These are phyloP conservation scores for Haberlea rhodopensis DNA, from an alignment of 257 asterid species.

Conservation along the genomic window DNA sequence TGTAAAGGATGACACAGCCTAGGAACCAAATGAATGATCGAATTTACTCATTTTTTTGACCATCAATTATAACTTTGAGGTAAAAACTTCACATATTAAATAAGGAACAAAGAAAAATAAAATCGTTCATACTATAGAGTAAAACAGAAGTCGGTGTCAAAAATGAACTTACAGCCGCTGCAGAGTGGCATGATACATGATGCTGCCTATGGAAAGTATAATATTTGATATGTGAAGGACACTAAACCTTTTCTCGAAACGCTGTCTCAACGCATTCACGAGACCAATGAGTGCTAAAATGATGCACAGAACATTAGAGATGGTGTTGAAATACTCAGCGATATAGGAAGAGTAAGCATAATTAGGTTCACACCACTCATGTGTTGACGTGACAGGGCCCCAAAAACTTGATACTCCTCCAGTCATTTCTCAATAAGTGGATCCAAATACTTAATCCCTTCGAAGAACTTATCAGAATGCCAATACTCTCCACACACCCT, in stretches of 20 bases:
- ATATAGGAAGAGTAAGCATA: conserved; percentile 81
- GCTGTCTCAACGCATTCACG: conserved; percentile 68
- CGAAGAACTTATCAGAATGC: conserved; percentile 17
- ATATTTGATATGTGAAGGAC: conserved; percentile 87
- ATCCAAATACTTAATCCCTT: conserved; percentile 15
- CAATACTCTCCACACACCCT: conserved; percentile 27
- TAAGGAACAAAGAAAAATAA: too few relatives aligned
- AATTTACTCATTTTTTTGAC: not conserved
- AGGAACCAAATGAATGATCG: not conserved
- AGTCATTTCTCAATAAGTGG: conserved; percentile 51
- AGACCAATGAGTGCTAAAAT: conserved; percentile 81
- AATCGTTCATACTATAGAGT: not conserved
- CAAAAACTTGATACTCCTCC: conserved; percentile 71
- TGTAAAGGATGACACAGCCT: not conserved
- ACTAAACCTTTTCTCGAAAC: conserved; percentile 88
- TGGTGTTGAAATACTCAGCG: conserved; percentile 89
- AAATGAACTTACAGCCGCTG: conserved; percentile 69
- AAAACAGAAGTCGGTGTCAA: conserved; percentile 6
- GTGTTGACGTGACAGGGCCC: conserved; percentile 96
- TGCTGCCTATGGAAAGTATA: conserved; percentile 89
- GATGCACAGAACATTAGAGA: conserved; percentile 79
- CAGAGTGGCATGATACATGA: conserved; percentile 83
- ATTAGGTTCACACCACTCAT: conserved; percentile 97
- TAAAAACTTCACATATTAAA: too few relatives aligned
- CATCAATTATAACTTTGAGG: not conserved